Evolutionary conservation across 176 grass and related monocot genomes (phyloP).

Genomic region (Musa itinerans): DNA sequence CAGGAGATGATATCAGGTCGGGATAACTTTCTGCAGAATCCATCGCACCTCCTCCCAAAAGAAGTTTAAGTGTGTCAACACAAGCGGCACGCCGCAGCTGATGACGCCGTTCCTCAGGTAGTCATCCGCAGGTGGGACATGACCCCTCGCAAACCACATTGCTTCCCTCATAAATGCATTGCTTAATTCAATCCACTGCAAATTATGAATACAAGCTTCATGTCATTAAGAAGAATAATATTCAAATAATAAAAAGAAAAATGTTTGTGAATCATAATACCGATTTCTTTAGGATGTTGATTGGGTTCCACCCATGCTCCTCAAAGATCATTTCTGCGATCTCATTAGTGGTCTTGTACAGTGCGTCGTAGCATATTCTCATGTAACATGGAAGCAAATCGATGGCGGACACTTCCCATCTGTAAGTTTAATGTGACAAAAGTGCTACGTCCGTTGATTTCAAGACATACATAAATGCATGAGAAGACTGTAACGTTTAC

Average conservation of each 20-base stretch:
- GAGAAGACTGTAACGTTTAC: slow-evolving; percentile 16
- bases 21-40: slow-evolving; percentile 1
- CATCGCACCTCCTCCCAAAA: slow-evolving; percentile 33
- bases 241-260: not conserved
- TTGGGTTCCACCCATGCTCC: slow-evolving; percentile 35
- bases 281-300: not conserved
- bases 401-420: slow-evolving; percentile 31
- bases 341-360: slow-evolving; percentile 43
- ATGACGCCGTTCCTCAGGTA: slow-evolving; percentile 42
- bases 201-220: too few species aligned
- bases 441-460: not conserved
- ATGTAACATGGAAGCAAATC: slow-evolving; percentile 46
- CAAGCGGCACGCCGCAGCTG: slow-evolving; percentile 30
- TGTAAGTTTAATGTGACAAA: slow-evolving; percentile 3
- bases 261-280: not conserved
- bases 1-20: slow-evolving; percentile 20
- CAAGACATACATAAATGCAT: not conserved
- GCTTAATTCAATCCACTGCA: slow-evolving; percentile 45
- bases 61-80: not conserved
- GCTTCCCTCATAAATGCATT: slow-evolving; percentile 52
- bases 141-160: slow-evolving; percentile 32
- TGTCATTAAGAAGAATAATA: too few species aligned
- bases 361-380: slow-evolving; percentile 36
- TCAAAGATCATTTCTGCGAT: slow-evolving; percentile 23
- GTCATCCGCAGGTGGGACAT: slow-evolving; percentile 21